Evolutionary conservation across 2,329 filamentous ascomycete genomes (phyloP).

Genomic region (Xylaria sp.): DNA sequence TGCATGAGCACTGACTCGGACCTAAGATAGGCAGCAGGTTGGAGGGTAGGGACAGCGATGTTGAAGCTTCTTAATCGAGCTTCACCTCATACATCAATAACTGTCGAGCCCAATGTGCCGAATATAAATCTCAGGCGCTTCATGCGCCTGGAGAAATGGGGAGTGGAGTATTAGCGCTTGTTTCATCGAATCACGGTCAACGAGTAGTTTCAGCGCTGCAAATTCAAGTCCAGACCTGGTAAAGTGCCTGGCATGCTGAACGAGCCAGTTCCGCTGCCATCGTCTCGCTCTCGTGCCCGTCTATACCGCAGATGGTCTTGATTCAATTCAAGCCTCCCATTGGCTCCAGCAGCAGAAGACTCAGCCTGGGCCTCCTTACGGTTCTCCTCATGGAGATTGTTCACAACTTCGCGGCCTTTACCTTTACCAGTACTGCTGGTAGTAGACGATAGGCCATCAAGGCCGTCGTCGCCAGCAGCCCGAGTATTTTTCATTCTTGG

Average conservation of each 20-base stretch:
- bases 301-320: conserved; percentile 51
- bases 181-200: conserved; percentile 12
- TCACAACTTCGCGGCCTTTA: conserved; percentile 64
- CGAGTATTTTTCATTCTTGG: conserved; percentile 85
- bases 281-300: conserved; percentile 51
- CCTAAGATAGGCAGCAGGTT: not conserved
- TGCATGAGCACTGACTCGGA: not conserved
- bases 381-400: conserved; percentile 62
- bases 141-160: not conserved
- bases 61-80: not conserved
- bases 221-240: conserved; percentile 51
- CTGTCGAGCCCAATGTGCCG: not conserved
- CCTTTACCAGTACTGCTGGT: conserved; percentile 61
- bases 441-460: conserved; percentile 55
- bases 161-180: conserved; percentile 14
- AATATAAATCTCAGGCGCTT: not conserved
- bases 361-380: conserved; percentile 60
- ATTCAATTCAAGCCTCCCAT: conserved; percentile 46
- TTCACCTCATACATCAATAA: not conserved
- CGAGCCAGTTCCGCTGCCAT: conserved; percentile 48
- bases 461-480: conserved; percentile 69
- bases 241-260: conserved; percentile 61
- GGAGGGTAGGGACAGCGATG: not conserved
- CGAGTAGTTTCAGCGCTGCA: conserved; percentile 40
- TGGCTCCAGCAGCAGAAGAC: conserved; percentile 43